Evolutionary conservation across 1,284 basidiomycete species (phyloP).

Genomic region (Trichosporon inkin): DNA sequence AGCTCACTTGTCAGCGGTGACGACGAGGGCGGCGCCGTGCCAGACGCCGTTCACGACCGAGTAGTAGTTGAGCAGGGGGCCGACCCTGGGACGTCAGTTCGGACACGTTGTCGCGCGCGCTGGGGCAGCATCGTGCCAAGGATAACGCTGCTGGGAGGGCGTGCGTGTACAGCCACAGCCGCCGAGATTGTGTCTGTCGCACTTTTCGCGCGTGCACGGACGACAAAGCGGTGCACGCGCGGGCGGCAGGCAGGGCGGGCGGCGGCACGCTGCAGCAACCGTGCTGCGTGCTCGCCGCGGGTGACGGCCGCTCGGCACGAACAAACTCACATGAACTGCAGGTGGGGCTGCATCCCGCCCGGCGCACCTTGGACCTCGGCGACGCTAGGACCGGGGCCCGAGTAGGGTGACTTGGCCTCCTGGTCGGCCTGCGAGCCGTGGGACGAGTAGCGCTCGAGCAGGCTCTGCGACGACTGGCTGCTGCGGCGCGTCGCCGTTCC

Average conservation of each 20-base stretch:
- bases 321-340: slow-evolving; percentile 50
- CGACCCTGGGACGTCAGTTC: slow-evolving; percentile 49
- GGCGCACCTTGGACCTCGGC: slow-evolving; percentile 11
- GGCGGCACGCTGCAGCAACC: too few species aligned
- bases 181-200: not conserved
- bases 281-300: too few species aligned
- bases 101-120: not conserved
- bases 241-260: too few species aligned
- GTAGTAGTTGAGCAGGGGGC: slow-evolving; percentile 86
- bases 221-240: not conserved
- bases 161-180: not conserved
- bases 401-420: slow-evolving; percentile 29
- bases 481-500: slow-evolving; percentile 2
- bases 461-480: slow-evolving; percentile 3
- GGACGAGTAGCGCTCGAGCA: slow-evolving; percentile 7
- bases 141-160: not conserved
- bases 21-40: slow-evolving; percentile 80
- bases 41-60: slow-evolving; percentile 73
- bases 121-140: not conserved
- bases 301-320: not conserved
- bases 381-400: slow-evolving; percentile 16
- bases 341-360: slow-evolving; percentile 47
- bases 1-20: slow-evolving; percentile 55
- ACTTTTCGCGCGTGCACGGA: not conserved
- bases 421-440: slow-evolving; percentile 12